Conservation (phyloP, 1,284 basidiomycete species). For the Rugosomyces carneus region DNA sequence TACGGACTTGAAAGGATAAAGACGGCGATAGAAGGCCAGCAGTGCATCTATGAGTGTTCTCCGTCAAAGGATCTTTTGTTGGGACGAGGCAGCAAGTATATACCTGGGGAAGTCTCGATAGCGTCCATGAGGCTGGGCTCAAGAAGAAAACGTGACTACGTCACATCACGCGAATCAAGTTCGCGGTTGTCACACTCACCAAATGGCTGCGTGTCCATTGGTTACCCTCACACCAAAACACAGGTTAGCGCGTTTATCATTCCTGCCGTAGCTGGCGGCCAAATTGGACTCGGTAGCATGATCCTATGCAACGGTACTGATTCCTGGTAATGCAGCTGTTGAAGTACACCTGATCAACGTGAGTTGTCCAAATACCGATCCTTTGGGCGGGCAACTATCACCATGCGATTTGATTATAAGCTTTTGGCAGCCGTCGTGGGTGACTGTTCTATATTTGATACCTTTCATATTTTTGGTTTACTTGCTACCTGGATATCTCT, state of each 20-base stretch:
- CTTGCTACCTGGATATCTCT: no score
- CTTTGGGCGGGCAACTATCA: neutral
- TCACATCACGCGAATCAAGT: constrained; percentile 9
- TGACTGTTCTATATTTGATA: neutral
- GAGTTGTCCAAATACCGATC: neutral
- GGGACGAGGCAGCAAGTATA: neutral
- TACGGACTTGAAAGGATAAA: constrained; percentile 93
- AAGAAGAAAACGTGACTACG: neutral
- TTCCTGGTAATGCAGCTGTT: no score
- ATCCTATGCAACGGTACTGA: no score
- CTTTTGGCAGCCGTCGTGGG: neutral
- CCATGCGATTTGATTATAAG: neutral
- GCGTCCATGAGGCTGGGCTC: constrained; percentile 5
- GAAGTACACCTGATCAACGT: no score
- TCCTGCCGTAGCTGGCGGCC: no score
- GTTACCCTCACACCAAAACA: neutral
- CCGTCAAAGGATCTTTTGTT: neutral
- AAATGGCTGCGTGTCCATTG: neutral
- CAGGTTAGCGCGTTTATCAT: neutral
- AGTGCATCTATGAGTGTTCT: constrained; percentile 49
- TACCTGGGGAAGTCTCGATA: constrained; percentile 24
- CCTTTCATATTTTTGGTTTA: neutral
- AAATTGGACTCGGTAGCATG: no score
- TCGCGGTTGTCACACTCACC: constrained; percentile 11
- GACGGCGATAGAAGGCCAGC: constrained; percentile 85